Conservation (phyloP, 805 yeast species). For the Suhomyces kilbournensis region DNA sequence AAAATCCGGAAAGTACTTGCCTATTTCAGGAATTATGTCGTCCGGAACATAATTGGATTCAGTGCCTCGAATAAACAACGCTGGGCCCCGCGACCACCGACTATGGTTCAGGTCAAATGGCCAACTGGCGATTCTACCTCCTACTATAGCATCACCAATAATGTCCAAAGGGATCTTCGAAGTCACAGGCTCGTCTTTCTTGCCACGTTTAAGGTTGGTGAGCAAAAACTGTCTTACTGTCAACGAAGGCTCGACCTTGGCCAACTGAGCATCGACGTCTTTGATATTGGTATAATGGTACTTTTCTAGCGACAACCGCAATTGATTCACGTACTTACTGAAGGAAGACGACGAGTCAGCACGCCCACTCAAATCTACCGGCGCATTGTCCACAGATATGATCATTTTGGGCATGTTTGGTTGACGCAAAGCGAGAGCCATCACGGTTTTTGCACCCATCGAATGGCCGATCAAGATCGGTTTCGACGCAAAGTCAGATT, state of each 20-base stretch:
- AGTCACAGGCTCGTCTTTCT: constrained; percentile 36
- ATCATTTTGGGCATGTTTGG: constrained; percentile 61
- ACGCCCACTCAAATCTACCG: constrained; percentile 57
- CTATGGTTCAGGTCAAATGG: constrained; percentile 57
- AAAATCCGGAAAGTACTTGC: constrained; percentile 74
- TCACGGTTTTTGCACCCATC: constrained; percentile 93
- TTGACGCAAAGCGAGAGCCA: constrained; percentile 74
- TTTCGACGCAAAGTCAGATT: constrained; percentile 35
- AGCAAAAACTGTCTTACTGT: constrained; percentile 74
- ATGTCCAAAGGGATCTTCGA: constrained; percentile 70
- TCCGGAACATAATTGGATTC: constrained; percentile 78
- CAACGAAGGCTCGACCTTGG: constrained; percentile 56
- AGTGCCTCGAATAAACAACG: constrained; percentile 77
- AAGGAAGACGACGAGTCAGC: constrained; percentile 51
- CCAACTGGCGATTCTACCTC: constrained; percentile 70
- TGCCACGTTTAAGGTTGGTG: constrained; percentile 57
- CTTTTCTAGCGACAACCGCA: constrained; percentile 55
- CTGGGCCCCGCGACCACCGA: constrained; percentile 62
- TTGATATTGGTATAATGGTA: constrained; percentile 46
- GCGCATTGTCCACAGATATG: constrained; percentile 87
- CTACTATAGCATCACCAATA: constrained; percentile 62
- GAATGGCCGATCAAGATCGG: constrained; percentile 78
- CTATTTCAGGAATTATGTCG: constrained; percentile 70
- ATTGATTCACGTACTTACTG: constrained; percentile 60
- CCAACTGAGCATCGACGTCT: constrained; percentile 66